phyloP scores from a whole-genome alignment of 2,329 filamentous ascomycete genomes.

The Penicillium expansum region DNA sequence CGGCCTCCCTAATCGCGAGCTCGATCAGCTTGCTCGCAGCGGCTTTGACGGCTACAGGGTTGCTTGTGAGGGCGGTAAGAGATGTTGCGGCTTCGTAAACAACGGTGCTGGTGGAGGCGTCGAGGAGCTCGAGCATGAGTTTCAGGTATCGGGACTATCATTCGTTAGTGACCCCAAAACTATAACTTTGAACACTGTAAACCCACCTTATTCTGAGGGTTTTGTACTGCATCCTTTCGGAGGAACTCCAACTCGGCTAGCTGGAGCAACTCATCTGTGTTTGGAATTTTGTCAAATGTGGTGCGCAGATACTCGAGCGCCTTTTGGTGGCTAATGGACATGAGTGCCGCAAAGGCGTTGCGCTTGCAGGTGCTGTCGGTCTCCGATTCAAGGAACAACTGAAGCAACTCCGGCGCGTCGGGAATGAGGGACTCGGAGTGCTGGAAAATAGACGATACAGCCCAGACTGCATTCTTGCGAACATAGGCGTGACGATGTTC shows the following conservation, averaged over 20 bases:
- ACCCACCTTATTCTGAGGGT: constrained; percentile 84
- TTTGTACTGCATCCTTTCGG: constrained; percentile 92
- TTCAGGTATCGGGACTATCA: constrained; percentile 78
- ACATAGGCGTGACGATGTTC: constrained; percentile 97
- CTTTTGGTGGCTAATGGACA: constrained; percentile 89
- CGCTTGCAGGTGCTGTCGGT: constrained; percentile 95
- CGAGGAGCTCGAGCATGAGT: constrained; percentile 92
- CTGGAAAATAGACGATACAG: constrained; percentile 85
- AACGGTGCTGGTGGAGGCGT: constrained; percentile 89
- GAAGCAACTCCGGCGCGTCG: constrained; percentile 88
- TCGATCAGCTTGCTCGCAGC: constrained; percentile 96
- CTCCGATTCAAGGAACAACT: constrained; percentile 84
- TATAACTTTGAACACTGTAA: background rate
- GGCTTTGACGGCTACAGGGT: constrained; percentile 96
- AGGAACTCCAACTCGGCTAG: constrained; percentile 96
- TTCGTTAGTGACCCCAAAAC: constrained; percentile 26
- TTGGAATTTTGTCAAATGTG: constrained; percentile 89
- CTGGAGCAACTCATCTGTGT: constrained; percentile 89
- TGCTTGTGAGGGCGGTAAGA: constrained; percentile 87
- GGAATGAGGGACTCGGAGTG: constrained; percentile 91
- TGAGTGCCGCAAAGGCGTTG: constrained; percentile 90
- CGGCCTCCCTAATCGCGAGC: constrained; percentile 92
- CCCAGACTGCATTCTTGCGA: constrained; percentile 96
- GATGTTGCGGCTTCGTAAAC: constrained; percentile 97
- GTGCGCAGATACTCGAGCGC: constrained; percentile 82